A percentile compares a stretch with the other conserved stretches of the same genome.
Conservation (phyloP, 2,329 filamentous ascomycete species). For the Ophiostoma perfectum region DNA sequence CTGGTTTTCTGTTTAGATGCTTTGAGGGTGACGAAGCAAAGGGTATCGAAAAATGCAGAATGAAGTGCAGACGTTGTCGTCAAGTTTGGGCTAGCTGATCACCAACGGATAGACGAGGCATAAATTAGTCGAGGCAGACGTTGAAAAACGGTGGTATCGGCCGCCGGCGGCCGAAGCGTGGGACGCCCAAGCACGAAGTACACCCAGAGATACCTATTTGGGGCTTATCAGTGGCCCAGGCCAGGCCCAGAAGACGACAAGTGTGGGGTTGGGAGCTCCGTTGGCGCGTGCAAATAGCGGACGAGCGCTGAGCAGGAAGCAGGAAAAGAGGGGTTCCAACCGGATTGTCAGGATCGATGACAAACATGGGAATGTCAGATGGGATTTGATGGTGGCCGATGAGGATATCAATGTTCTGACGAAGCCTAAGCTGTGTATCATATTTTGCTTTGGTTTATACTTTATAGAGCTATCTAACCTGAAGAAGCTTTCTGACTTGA, state of each 20-base stretch:
- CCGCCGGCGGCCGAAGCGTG: slow-evolving; percentile 7
- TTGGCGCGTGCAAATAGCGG: slow-evolving; percentile 7
- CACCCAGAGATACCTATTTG: slow-evolving; percentile 1
- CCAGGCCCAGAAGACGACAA: not conserved
- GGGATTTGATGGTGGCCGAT: not conserved
- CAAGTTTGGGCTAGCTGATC: too few species aligned
- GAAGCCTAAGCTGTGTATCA: too few species aligned
- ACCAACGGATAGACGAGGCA: not conserved
- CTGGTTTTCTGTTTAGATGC: too few species aligned
- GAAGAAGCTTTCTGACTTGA: too few species aligned
- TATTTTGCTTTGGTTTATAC: too few species aligned
- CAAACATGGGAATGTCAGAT: slow-evolving; percentile 7
- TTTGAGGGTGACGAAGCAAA: too few species aligned
- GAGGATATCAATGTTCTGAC: too few species aligned
- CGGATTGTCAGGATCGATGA: not conserved
- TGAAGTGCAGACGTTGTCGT: too few species aligned
- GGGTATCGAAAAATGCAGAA: too few species aligned
- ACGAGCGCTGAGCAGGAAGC: not conserved
- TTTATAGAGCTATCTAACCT: too few species aligned
- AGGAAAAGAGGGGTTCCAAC: slow-evolving; percentile 1
- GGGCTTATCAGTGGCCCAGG: not conserved
- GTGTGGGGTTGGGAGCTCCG: slow-evolving; percentile 11
- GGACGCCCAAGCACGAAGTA: not conserved
- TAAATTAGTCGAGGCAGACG: not conserved
- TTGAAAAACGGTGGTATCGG: not conserved